Conservation (phyloP, 1,139 yeast species). For the Diutina sp. region DNA sequence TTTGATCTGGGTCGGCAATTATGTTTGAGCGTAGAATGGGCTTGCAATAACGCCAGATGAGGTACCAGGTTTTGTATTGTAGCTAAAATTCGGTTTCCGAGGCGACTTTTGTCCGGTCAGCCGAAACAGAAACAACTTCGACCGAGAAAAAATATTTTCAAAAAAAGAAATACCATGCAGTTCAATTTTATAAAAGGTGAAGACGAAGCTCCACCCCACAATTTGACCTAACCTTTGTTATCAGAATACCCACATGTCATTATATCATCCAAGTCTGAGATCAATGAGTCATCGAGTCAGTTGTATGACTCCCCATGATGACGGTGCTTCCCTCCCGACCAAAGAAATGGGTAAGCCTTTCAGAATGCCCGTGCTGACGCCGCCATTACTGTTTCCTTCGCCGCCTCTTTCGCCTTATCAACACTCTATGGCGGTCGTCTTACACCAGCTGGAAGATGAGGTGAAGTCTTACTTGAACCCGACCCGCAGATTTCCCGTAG, state of each 20-base stretch:
- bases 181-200: neutral
- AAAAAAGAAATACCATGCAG: neutral
- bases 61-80: neutral
- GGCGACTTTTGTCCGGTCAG: neutral
- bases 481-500: constrained; percentile 27
- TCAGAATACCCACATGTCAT: neutral
- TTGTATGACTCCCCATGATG: constrained; percentile 2
- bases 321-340: neutral
- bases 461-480: constrained; percentile 11
- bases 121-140: neutral
- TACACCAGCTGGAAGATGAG: constrained; percentile 2
- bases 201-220: neutral
- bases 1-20: neutral
- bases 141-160: neutral
- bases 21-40: neutral
- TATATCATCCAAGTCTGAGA: neutral
- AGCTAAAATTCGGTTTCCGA: neutral
- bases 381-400: neutral
- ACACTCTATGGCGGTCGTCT: neutral
- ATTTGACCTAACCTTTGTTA: neutral
- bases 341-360: neutral
- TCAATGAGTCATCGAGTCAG: constrained; percentile 1
- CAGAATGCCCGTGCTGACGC: neutral
- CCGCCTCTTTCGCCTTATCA: constrained; percentile 1
- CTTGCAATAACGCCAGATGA: neutral